Evolutionary conservation across 495 filamentous ascomycete species (phyloP).

Genomic region (Aspergillus saccharolyticus): DNA sequence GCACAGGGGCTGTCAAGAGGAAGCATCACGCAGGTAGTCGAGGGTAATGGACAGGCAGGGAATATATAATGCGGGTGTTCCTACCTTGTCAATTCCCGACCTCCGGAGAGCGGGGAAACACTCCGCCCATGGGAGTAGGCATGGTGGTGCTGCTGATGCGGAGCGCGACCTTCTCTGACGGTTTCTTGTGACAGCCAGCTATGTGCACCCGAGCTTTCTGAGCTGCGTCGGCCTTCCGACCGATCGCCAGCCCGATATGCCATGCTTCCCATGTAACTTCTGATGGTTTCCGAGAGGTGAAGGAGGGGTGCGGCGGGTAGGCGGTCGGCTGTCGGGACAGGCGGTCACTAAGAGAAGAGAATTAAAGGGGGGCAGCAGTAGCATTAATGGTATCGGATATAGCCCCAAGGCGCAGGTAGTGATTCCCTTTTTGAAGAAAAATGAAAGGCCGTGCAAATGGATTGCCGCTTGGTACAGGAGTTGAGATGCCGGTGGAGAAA

Average conservation of each 20-base stretch:
- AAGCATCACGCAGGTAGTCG: neutral
- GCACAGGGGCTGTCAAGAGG: neutral
- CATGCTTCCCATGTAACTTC: constrained; percentile 24
- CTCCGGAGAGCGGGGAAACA: constrained; percentile 26
- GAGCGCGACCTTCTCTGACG: constrained; percentile 30
- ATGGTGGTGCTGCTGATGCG: constrained; percentile 18
- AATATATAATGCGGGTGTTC: constrained; percentile 10
- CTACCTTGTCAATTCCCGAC: constrained; percentile 38
- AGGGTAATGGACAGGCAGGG: neutral
- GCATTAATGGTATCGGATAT: constrained; percentile 4
- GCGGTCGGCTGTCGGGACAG: neutral
- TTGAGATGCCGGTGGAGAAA: neutral
- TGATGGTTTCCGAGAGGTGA: neutral
- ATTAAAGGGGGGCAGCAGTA: neutral
- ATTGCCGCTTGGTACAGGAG: neutral
- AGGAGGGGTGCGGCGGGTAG: neutral
- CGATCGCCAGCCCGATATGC: constrained; percentile 30
- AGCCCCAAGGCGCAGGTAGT: neutral
- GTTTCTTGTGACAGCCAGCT: constrained; percentile 46
- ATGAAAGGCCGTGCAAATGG: constrained; percentile 2
- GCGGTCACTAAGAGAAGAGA: neutral
- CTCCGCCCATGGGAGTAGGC: constrained; percentile 27
- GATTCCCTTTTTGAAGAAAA: no score
- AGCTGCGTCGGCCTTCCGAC: constrained; percentile 38
- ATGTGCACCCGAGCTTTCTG: constrained; percentile 38